Evolutionary conservation across 306 rosid species (phyloP).

Genomic region (Quercus gilva): DNA sequence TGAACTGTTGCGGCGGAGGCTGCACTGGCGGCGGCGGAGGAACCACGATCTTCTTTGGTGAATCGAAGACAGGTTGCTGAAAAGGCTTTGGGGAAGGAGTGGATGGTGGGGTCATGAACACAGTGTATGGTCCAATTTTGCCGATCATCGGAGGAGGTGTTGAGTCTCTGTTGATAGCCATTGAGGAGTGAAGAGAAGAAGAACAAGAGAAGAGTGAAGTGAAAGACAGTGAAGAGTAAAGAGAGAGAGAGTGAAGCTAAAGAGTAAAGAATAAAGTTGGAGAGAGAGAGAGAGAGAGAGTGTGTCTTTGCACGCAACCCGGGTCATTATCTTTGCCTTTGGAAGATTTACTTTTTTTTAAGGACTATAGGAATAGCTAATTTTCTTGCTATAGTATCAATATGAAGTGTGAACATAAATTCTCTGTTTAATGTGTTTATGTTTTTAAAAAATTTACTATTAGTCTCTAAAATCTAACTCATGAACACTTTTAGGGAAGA

Average conservation of each 20-base stretch:
- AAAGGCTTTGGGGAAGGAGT: constrained; percentile 53
- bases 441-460: too few relatives aligned
- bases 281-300: neutral
- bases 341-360: neutral
- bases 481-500: too few relatives aligned
- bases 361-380: neutral
- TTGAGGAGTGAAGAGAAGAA: constrained; percentile 20
- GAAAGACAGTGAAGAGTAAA: neutral
- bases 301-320: constrained; percentile 22
- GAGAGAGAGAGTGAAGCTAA: neutral
- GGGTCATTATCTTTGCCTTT: constrained; percentile 8
- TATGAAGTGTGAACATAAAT: too few relatives aligned
- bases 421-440: too few relatives aligned
- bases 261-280: neutral
- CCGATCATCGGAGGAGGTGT: constrained; percentile 90
- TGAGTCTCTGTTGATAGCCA: constrained; percentile 69
- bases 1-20: constrained; percentile 88
- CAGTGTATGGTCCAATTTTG: constrained; percentile 97
- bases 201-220: neutral
- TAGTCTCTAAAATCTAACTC: too few relatives aligned
- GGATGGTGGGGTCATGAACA: constrained; percentile 94
- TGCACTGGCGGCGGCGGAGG: constrained; percentile 58
- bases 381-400: neutral
- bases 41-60: constrained; percentile 66
- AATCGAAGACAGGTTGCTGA: constrained; percentile 33